phyloP scores from a whole-genome alignment of 192 early-diverging fungal species.

The Thoreauomyces humboldtii region DNA sequence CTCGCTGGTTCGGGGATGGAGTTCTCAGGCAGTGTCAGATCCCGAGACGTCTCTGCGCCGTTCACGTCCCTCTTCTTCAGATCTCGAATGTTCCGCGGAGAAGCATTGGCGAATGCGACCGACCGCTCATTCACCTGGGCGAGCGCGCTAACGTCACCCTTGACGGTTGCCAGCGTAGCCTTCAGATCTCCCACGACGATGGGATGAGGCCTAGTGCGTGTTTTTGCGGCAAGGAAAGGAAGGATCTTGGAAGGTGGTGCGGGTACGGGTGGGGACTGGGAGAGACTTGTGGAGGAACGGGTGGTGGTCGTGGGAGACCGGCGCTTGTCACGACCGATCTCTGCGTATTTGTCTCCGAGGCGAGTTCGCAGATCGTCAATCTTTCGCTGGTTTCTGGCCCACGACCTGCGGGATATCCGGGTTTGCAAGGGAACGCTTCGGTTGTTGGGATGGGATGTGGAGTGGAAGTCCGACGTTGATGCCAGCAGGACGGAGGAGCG shows the following conservation, averaged over 20 bases:
- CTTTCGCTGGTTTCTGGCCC: constrained; percentile 28
- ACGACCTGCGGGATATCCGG: constrained; percentile 32
- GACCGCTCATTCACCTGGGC: not conserved
- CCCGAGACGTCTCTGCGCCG: not conserved
- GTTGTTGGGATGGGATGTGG: too few species aligned
- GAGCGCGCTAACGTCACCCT: not conserved
- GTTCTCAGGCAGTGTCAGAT: constrained; percentile 10
- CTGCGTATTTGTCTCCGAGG: constrained; percentile 33
- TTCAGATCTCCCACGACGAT: constrained; percentile 14
- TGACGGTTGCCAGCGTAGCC: constrained; percentile 2
- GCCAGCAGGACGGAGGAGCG: too few species aligned
- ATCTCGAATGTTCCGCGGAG: not conserved
- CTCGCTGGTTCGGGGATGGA: not conserved
- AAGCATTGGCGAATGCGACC: not conserved
- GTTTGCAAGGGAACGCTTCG: constrained; percentile 22
- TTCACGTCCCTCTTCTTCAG: not conserved
- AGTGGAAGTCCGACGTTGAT: too few species aligned
- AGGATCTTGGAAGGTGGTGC: not conserved
- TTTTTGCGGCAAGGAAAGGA: constrained; percentile 16
- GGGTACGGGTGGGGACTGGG: constrained; percentile 10
- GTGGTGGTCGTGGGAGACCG: constrained; percentile 29
- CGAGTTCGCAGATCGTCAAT: constrained; percentile 24
- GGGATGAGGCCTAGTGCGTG: not conserved
- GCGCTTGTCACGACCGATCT: constrained; percentile 37
- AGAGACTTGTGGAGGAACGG: constrained; percentile 13